Percentiles rank a stretch among this genome's conserved stretches.
These are phyloP conservation scores for Tulasnella sp. DNA, from an alignment of 768 basidiomycete genomes.

Conservation along the genomic window DNA sequence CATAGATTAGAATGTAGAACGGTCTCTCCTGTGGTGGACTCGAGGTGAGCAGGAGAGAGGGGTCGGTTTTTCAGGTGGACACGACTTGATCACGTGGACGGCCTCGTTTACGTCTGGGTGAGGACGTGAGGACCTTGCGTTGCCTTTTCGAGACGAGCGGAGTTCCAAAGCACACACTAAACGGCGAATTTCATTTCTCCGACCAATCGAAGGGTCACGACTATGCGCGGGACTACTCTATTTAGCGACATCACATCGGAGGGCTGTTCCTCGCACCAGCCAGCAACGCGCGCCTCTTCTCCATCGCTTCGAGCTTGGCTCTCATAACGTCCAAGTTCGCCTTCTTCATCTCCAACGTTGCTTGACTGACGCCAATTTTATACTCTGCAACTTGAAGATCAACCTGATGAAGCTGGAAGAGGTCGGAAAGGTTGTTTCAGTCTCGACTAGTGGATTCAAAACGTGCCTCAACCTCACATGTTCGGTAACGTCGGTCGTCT, in stretches of 20 bases:
- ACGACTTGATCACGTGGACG: not conserved
- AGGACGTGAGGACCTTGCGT: not conserved
- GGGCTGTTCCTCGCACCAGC: not conserved
- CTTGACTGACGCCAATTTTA: not conserved
- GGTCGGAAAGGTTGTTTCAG: too few relatives aligned
- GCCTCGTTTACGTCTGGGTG: not conserved
- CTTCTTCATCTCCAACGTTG: not conserved
- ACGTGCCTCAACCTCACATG: too few relatives aligned
- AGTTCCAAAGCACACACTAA: not conserved
- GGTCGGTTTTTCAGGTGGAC: not conserved
- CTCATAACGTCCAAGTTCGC: not conserved
- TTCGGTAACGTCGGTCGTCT: not conserved
- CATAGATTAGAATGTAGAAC: not conserved
- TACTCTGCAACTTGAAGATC: not conserved
- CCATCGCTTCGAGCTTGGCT: not conserved
- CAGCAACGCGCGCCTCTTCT: not conserved
- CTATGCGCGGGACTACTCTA: too few relatives aligned
- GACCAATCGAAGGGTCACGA: too few relatives aligned
- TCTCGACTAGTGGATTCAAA: too few relatives aligned
- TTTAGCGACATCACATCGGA: not conserved
- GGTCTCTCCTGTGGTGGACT: too few relatives aligned
- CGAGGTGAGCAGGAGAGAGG: not conserved
- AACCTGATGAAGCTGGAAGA: not conserved
- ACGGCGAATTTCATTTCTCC: too few relatives aligned
- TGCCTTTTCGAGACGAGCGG: not conserved